These are phyloP conservation scores for Suillus placidus DNA, from an alignment of 768 basidiomycete genomes.

Conservation along the genomic window DNA sequence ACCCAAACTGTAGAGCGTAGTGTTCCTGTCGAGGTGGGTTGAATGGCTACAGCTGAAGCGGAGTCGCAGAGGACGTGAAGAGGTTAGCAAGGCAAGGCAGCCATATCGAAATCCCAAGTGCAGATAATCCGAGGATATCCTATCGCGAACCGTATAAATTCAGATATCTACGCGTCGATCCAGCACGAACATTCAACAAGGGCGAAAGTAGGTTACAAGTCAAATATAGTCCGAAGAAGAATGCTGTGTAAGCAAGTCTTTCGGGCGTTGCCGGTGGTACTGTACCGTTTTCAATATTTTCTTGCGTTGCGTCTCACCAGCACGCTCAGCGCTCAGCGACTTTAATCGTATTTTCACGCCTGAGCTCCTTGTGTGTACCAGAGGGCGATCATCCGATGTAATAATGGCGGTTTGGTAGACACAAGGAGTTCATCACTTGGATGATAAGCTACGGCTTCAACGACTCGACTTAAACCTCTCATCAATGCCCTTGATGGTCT, in stretches of 20 bases:
- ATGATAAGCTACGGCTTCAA: not conserved
- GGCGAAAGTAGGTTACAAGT: not conserved
- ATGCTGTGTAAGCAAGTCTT: not conserved
- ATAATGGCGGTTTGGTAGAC: not conserved
- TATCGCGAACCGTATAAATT: not conserved
- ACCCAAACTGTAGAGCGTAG: not conserved
- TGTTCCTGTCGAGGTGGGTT: not conserved
- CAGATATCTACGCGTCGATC: not conserved
- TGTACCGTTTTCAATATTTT: not conserved
- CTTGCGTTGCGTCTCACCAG: not conserved
- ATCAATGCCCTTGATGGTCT: not conserved
- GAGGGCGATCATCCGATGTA: not conserved
- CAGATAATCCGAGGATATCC: not conserved
- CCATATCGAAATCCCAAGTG: not conserved
- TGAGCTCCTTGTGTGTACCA: not conserved
- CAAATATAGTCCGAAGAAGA: too few relatives aligned
- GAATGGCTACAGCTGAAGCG: too few relatives aligned
- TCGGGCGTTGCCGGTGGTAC: not conserved
- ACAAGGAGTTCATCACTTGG: not conserved
- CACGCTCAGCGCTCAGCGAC: not conserved
- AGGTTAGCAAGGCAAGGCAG: not conserved
- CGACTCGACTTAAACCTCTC: not conserved
- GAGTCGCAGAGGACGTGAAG: too few relatives aligned
- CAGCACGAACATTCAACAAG: not conserved
- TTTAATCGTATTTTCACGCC: not conserved